Base-by-base conservation (phyloP, 768 basidiomycete genomes). In the Trametes cingulata region DNA sequence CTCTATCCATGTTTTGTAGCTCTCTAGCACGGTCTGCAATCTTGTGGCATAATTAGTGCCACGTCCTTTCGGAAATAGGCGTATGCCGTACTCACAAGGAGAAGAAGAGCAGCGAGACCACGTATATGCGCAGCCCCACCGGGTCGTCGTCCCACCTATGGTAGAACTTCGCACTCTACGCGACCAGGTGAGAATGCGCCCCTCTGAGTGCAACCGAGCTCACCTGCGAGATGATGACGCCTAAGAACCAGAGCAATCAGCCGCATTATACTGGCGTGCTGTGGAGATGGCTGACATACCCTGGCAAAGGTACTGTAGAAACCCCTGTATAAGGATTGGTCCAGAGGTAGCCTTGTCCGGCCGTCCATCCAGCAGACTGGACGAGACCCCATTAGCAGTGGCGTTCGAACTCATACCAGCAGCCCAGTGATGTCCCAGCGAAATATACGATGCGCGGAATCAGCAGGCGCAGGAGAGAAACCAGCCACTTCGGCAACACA, bases 281-380 rank as follows among this genome's bases (percentile, higher is more conserved):
- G n/a, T n/a, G n/a, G n/a, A 29, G 14, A 22, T 22, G 4, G 25
- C 2, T 8, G 14, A 48, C 58, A 14, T 27, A 52, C 71, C 71
- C 57, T 81, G 74, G 25, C 79, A 76, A 50, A 84, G 76, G 5
- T 79, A 78, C 54, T 83, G 82, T 15, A 82, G 48, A 22, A 83
- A 69, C 13, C 75, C 77, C 62, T 77, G 77, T 39, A 82, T 53
- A 20, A 84, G 71, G 25, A 83, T 77, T 2, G 77, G 75, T 17
- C 76, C 76, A 22, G 75, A 40, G 0, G 58, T 57, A 7, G 33
- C 35, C 15, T 29, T 42, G 45, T 58, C 46, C 0, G 64, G 64
- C 33, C 48, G 22, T 12, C 39, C 60, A 6, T 45, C n/a, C 14
- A n/a, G 33, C 41, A 36, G 45, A 43, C 43, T 20, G 6, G 46